These are phyloP conservation scores for Rhodotorula mucilaginosa DNA, from an alignment of 1,284 basidiomycete genomes.

Conservation along the genomic window DNA sequence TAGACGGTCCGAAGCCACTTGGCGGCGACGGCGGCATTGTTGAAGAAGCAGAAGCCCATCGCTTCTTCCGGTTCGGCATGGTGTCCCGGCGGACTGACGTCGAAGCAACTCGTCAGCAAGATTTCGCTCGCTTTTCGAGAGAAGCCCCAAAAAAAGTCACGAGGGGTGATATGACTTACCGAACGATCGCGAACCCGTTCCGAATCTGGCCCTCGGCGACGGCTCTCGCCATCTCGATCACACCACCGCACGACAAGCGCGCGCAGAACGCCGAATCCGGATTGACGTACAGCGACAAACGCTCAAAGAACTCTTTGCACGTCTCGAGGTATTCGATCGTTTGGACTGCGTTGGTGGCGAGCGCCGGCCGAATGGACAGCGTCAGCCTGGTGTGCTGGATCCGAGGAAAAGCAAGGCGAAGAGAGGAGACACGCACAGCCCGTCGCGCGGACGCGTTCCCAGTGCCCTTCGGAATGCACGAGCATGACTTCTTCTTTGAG, in stretches of 20 bases:
- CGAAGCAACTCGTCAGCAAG: neutral
- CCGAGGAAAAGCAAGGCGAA: neutral
- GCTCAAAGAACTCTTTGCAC: slow-evolving; percentile 68
- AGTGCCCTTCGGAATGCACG: slow-evolving; percentile 84
- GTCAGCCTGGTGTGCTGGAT: neutral
- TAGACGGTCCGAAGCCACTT: slow-evolving; percentile 54
- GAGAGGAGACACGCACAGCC: slow-evolving; percentile 58
- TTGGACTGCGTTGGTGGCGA: slow-evolving; percentile 14
- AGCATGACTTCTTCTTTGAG: slow-evolving; percentile 74
- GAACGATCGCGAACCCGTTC: slow-evolving; percentile 91
- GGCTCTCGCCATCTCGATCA: slow-evolving; percentile 83
- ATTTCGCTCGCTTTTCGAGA: too few relatives aligned
- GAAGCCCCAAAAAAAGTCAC: neutral
- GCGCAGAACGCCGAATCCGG: slow-evolving; percentile 80
- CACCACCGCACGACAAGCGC: slow-evolving; percentile 85
- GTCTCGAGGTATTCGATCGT: slow-evolving; percentile 41
- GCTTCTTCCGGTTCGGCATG: slow-evolving; percentile 97
- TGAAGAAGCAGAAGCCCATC: slow-evolving; percentile 99
- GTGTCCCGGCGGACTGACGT: slow-evolving; percentile 76
- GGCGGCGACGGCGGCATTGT: slow-evolving; percentile 93
- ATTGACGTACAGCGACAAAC: slow-evolving; percentile 88
- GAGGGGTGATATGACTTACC: slow-evolving; percentile 48
- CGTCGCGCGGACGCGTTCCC: slow-evolving; percentile 81
- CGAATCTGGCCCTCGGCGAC: slow-evolving; percentile 77
- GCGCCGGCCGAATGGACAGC: neutral